Conservation (phyloP, 83 land plant species). For the Thuja plicata region DNA sequence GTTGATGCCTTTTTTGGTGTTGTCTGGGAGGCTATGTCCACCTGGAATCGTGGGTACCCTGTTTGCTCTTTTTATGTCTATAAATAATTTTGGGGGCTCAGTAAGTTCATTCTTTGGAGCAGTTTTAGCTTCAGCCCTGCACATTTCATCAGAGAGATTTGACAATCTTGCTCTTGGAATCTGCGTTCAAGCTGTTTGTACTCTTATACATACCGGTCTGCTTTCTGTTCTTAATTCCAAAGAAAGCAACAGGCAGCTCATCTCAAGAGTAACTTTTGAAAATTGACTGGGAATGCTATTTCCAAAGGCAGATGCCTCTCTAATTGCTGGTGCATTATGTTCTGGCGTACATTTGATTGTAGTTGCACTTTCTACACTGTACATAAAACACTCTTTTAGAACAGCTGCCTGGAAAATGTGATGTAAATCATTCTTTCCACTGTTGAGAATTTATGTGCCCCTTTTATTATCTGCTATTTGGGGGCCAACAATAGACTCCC, state of each 20-base stretch:
- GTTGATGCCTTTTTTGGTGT: slow-evolving; percentile 86
- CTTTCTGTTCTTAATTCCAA: slow-evolving; percentile 67
- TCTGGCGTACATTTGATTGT: neutral
- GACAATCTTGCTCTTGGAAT: slow-evolving; percentile 63
- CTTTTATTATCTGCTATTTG: neutral
- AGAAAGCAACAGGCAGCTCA: slow-evolving; percentile 43
- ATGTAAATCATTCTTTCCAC: neutral
- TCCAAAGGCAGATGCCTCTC: neutral
- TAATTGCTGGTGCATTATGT: neutral
- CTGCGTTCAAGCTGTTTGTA: slow-evolving; percentile 45
- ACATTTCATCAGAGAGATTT: slow-evolving; percentile 60
- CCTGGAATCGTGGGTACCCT: slow-evolving; percentile 91
- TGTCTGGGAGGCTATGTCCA: slow-evolving; percentile 82
- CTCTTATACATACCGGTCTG: slow-evolving; percentile 56
- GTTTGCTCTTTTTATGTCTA: slow-evolving; percentile 90
- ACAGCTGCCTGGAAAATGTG: neutral
- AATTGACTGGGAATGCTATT: neutral
- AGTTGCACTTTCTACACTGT: neutral
- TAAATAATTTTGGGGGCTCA: slow-evolving; percentile 73
- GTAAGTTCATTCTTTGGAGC: slow-evolving; percentile 75
- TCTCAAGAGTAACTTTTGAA: neutral
- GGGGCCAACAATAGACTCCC: neutral
- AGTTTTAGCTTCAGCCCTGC: slow-evolving; percentile 58
- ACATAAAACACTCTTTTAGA: neutral
- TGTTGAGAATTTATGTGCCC: neutral